Base-by-base conservation (phyloP, 306 rosid species). In the Hippophae tibetana region DNA sequence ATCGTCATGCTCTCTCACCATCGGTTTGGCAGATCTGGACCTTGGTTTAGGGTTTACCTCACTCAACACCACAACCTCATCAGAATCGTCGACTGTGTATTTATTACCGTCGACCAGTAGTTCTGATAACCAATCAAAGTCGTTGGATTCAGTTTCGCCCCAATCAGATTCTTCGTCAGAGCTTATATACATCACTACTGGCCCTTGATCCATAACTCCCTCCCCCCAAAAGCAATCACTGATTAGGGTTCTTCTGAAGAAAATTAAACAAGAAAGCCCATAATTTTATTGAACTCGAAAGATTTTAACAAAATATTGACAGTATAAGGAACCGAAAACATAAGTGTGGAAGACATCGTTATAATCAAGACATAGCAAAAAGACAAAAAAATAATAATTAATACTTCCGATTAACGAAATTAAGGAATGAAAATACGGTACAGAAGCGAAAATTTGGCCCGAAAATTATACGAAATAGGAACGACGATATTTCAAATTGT, bases 151-250 rank as follows among this genome's bases (percentile, higher is more conserved):
- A 25, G 58, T 11, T 43, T 47, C 76, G 40, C 47, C 44, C 52
- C 51, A 51, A 54, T 27, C 66, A 49, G 49, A 26, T 31, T 89
- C 90, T n/a, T 89, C 94, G 31, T 85, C 90, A n/a, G 97, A 89
- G 76, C 97, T 89, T 66, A 89, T 85, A 10, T 85, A 83, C 5
- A 76, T 58, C 11, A 85, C 66, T 52, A 64, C 62, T 26, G 80
- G 77, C 69, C 51, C 67, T 43, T 62, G 47, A 69, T 65, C 69
- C 73, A 81, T 72, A 47, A 14, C 40, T 4, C 38, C 38, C 38
- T 31, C 38, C 5, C 47, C 55, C 13, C 53, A 6, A 49, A 49
- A 49, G 8, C 5, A 46, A 44, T 38, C 12, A 52, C 52, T 1
- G 52, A 31, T 56, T 64, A 66, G 78, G 79, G 63, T 72, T 60